Evolutionary conservation across 257 asterid species (phyloP).

Genomic region (Gentiana macrophylla): DNA sequence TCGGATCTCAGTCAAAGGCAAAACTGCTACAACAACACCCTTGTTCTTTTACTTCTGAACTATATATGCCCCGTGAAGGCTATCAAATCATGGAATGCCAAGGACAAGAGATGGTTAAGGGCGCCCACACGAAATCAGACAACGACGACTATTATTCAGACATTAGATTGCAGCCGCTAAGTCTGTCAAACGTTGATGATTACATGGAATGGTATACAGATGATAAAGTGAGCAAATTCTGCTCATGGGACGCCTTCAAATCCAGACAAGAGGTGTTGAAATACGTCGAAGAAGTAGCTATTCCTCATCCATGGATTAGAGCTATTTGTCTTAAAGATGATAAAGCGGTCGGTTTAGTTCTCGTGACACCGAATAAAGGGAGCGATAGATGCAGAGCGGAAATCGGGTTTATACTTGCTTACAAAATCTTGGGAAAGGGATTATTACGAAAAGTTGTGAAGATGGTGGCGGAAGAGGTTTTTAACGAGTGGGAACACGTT

Average conservation of each 20-base stretch:
- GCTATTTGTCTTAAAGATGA: slow-evolving; percentile 43
- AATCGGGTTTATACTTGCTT: slow-evolving; percentile 49
- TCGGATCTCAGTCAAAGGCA: too few species aligned
- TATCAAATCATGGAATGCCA: too few species aligned
- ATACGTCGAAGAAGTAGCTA: slow-evolving; percentile 13
- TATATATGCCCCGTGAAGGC: too few species aligned
- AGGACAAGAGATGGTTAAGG: too few species aligned
- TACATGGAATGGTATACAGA: slow-evolving; percentile 41
- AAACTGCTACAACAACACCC: too few species aligned
- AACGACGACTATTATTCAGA: slow-evolving; percentile 11
- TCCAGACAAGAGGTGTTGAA: slow-evolving; percentile 37
- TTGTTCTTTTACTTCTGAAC: too few species aligned
- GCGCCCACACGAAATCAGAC: too few species aligned
- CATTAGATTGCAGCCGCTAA: slow-evolving; percentile 40
- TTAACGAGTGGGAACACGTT: slow-evolving; percentile 57
- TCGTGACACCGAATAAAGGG: slow-evolving; percentile 32
- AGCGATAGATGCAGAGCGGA: slow-evolving; percentile 46
- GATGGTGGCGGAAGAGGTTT: slow-evolving; percentile 47
- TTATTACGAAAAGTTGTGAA: slow-evolving; percentile 63
- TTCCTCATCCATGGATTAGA: slow-evolving; percentile 41
- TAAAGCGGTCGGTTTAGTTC: slow-evolving; percentile 39
- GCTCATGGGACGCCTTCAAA: slow-evolving; percentile 46
- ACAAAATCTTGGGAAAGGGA: slow-evolving; percentile 69
- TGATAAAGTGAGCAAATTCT: slow-evolving; percentile 49
- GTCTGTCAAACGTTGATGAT: slow-evolving; percentile 46